Base-by-base conservation (phyloP, 352 stramenopile species). In the Pythium volutum region DNA sequence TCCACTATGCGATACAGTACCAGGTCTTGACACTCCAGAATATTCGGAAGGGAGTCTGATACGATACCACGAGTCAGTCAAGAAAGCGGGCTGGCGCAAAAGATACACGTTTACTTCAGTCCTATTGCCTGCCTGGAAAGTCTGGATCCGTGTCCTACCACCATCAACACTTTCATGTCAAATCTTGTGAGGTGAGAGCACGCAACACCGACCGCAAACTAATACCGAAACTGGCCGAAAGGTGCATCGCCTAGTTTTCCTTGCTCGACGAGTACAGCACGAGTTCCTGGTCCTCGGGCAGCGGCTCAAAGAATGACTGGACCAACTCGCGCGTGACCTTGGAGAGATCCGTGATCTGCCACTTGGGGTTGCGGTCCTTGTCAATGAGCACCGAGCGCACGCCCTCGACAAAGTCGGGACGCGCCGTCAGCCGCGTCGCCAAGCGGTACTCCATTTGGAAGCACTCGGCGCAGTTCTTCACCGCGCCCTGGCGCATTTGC, bases 371-470 rank as follows among this genome's bases (percentile, higher is more conserved):
- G 29, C 85, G 81, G 76, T 98, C 94, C 70, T 98, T 98, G 76
- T 99, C 97, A 10, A 99, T 83, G 47, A 99, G 81, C 46, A 97
- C 83, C 33, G 97, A 92, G 55, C 96, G 87, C 23, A 99, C 94
- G 14, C 97, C 97, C 70, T 99, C 96, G 61, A 97, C 98, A 70
- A 99, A 99, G 73, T 99, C 97, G 15, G 75, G 66, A 60, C 88
- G 92, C 52, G 91, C 80, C 66, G 93, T 82, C 77, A 97, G 94
- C 61, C 87, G 82, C 47, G 76, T 75, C 58, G 83, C 80, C 54
- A 93, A 77, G 33, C 84, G 82, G 75, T 89, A 98, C 74, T 98
- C 96, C 91, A 98, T 98, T 69, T 97, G 75, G 58, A 98, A 93
- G 67, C 84, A 96, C 69, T 98, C 91, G 31, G 79, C 81, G 46